A percentile compares a stretch with the other conserved stretches of the same genome.
Evolutionary conservation across 208 protist species (phyloP).

Genomic region (Endotrypanum monterogeii): DNA sequence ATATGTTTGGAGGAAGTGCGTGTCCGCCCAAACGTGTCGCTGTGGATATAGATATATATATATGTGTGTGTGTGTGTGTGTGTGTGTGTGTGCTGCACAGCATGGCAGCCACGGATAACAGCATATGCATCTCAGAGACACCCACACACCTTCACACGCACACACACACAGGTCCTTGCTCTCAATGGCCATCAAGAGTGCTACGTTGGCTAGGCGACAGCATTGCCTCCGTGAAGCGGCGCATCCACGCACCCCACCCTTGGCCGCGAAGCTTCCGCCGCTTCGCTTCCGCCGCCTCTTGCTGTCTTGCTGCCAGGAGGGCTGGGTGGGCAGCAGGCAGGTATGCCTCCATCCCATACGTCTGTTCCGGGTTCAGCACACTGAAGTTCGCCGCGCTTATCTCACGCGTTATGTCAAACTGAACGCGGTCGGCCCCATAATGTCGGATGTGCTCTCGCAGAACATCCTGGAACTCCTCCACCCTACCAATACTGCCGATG

Average conservation of each 20-base stretch:
- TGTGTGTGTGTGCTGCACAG: too few relatives aligned
- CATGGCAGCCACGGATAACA: background rate
- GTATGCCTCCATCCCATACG: conserved; percentile 54
- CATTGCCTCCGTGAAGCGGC: conserved; percentile 33
- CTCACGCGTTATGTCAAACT: conserved; percentile 81
- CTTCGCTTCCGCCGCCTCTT: conserved; percentile 26
- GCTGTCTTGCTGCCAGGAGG: conserved; percentile 22
- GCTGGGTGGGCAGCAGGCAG: conserved; percentile 78
- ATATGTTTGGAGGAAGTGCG: too few relatives aligned
- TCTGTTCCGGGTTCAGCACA: conserved; percentile 62
- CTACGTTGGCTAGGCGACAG: conserved; percentile 53
- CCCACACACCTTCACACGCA: background rate
- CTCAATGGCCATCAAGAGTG: conserved; percentile 33
- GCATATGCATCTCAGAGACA: background rate
- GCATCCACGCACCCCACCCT: conserved; percentile 62
- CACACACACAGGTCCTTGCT: background rate
- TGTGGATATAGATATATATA: too few relatives aligned
- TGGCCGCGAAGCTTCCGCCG: conserved; percentile 20
- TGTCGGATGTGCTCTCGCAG: conserved; percentile 70
- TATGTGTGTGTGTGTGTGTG: too few relatives aligned
- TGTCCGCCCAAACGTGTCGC: too few relatives aligned
- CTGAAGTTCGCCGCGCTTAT: conserved; percentile 69
- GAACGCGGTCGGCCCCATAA: conserved; percentile 75
- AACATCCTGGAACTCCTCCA: conserved; percentile 82
- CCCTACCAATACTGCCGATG: conserved; percentile 69